phyloP scores from a whole-genome alignment of 495 filamentous ascomycete genomes.

The Hypoxylon cercidicola region DNA sequence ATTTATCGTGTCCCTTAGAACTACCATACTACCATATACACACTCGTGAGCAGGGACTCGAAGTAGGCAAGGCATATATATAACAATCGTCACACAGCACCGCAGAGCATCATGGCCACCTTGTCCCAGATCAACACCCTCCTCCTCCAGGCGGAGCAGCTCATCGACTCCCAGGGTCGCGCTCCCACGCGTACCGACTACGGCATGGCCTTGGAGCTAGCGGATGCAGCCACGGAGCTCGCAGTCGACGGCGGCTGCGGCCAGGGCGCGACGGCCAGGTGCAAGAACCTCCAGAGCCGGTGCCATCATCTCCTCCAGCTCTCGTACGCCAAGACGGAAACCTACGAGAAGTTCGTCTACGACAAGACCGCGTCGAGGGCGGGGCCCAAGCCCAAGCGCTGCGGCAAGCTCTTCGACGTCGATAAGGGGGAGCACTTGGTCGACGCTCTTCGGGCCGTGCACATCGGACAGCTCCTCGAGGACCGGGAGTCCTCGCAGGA shows the following conservation, averaged over 20 bases:
- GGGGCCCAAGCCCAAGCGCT: not conserved
- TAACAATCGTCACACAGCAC: not conserved
- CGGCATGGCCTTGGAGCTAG: conserved; percentile 12
- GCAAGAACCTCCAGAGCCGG: conserved; percentile 1
- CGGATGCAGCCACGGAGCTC: conserved; percentile 20
- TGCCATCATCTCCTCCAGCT: conserved; percentile 18
- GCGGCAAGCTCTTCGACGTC: conserved; percentile 4
- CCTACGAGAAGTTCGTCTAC: conserved; percentile 23
- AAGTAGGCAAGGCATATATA: conserved; percentile 3
- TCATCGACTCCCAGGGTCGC: not conserved
- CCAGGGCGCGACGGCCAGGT: not conserved
- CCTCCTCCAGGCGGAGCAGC: conserved; percentile 9
- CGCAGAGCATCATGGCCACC: conserved; percentile 18
- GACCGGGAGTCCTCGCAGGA: not conserved
- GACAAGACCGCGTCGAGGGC: conserved; percentile 2
- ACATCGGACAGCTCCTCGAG: not conserved
- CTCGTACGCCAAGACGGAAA: conserved; percentile 1
- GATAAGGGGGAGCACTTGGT: conserved; percentile 26
- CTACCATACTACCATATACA: not conserved
- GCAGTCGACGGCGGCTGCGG: not conserved
- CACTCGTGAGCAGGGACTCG: conserved; percentile 3
- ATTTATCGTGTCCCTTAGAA: not conserved
- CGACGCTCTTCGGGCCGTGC: conserved; percentile 23
- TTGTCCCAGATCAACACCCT: not conserved
- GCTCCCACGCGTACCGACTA: conserved; percentile 13